Evolutionary conservation across 148 eudicot genomes (phyloP).

Genomic region (Amaranthus cruentus): DNA sequence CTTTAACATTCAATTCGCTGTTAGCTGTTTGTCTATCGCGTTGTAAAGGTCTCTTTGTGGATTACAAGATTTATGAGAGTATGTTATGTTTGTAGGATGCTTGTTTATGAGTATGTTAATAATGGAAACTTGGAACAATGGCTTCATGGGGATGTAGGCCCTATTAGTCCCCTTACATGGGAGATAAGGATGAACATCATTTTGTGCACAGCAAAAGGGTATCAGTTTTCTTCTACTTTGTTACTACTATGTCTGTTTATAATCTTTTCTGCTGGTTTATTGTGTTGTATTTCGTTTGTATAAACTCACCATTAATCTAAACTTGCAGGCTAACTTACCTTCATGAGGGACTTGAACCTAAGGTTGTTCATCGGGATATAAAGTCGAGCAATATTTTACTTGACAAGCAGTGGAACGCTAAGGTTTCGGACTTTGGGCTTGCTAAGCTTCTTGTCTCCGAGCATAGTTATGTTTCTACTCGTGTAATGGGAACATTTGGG

Average conservation of each 20-base stretch:
- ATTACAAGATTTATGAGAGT: neutral
- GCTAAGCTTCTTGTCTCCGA: conserved; percentile 70
- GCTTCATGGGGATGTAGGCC: conserved; percentile 80
- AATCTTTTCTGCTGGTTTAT: neutral
- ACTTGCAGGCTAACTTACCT: conserved; percentile 52
- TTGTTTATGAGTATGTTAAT: conserved; percentile 69
- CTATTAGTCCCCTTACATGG: conserved; percentile 72
- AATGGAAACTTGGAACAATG: conserved; percentile 83
- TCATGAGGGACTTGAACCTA: conserved; percentile 76
- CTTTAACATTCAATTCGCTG: neutral
- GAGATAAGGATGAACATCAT: conserved; percentile 68
- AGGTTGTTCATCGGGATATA: conserved; percentile 76
- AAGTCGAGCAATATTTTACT: conserved; percentile 69
- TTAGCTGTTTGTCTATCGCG: neutral
- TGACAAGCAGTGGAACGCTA: conserved; percentile 66
- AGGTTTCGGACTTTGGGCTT: conserved; percentile 74
- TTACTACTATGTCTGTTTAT: neutral
- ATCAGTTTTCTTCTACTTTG: conserved; percentile 3
- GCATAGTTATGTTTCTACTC: conserved; percentile 54
- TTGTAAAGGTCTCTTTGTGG: neutral
- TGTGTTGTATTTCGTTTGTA: conserved; percentile 8
- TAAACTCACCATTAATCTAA: neutral
- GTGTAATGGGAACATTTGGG: conserved; percentile 87
- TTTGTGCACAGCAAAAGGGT: conserved; percentile 70
- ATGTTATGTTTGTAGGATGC: conserved; percentile 27